These are phyloP conservation scores for Cyclotella choctawhatcheeana DNA, from an alignment of 108 stramenopile genomes.

Conservation along the genomic window DNA sequence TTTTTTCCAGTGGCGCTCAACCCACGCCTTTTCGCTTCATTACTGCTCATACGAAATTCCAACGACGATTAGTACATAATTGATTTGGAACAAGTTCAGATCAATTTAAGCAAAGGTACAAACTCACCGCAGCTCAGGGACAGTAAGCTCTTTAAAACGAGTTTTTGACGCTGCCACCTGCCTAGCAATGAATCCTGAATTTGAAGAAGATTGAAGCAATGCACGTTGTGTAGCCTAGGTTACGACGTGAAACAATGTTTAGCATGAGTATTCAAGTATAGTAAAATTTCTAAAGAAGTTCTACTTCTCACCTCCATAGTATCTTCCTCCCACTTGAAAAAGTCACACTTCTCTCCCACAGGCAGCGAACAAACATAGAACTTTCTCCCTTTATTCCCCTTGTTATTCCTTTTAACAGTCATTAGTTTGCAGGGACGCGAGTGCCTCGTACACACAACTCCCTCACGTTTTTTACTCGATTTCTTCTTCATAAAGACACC, in stretches of 20 bases:
- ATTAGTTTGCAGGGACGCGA: slow-evolving; percentile 76
- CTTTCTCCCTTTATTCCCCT: slow-evolving; percentile 86
- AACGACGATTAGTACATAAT: too few species aligned
- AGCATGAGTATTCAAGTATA: too few species aligned
- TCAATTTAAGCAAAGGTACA: slow-evolving; percentile 1
- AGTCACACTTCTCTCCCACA: slow-evolving; percentile 86
- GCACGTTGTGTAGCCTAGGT: slow-evolving; percentile 63
- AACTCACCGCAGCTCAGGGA: slow-evolving; percentile 72
- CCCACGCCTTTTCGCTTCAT: slow-evolving; percentile 62
- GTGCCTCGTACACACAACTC: slow-evolving; percentile 71
- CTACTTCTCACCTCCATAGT: slow-evolving; percentile 56
- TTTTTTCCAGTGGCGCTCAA: slow-evolving; percentile 75
- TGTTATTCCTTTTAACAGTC: slow-evolving; percentile 79
- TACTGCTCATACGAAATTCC: neutral
- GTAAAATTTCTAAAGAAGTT: too few species aligned
- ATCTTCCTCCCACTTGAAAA: slow-evolving; percentile 92
- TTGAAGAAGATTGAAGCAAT: slow-evolving; percentile 66
- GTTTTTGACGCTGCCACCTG: slow-evolving; percentile 73
- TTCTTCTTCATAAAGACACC: slow-evolving; percentile 52
- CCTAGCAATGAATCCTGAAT: slow-evolving; percentile 80
- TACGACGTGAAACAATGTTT: too few species aligned
- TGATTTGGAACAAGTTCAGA: neutral
- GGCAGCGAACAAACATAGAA: slow-evolving; percentile 89
- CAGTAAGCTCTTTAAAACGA: slow-evolving; percentile 69
- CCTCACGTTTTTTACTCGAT: slow-evolving; percentile 5